phyloP scores from a whole-genome alignment of 345 rosid species.

The Eutrema japonicum region DNA sequence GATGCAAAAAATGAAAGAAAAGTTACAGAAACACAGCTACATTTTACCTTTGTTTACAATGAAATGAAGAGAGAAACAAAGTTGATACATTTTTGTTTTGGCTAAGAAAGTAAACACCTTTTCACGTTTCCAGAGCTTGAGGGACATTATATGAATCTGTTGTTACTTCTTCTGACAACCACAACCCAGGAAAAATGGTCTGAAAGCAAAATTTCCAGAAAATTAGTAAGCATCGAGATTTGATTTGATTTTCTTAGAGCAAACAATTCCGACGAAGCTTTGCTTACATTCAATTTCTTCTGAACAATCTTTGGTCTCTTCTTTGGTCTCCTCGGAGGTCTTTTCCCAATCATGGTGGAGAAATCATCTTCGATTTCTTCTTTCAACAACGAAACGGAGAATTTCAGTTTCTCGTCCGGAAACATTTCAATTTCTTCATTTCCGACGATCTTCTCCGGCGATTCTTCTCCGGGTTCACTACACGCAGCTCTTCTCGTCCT shows the following conservation, averaged over 20 bases:
- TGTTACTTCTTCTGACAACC: conserved; percentile 40
- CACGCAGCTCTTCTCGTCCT: conserved; percentile 42
- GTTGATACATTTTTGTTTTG: conserved; percentile 24
- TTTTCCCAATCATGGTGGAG: conserved; percentile 19
- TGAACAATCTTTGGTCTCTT: conserved; percentile 43
- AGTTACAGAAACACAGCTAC: conserved; percentile 20
- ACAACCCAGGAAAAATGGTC: conserved; percentile 41
- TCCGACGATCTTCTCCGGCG: conserved; percentile 7
- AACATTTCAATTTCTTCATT: not conserved
- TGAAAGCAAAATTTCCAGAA: not conserved
- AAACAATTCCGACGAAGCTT: not conserved
- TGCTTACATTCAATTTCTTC: conserved; percentile 38
- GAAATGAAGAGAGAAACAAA: conserved; percentile 19
- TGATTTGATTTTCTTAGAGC: not conserved
- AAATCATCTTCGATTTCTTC: conserved; percentile 40
- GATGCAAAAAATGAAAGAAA: not conserved
- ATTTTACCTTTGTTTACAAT: not conserved
- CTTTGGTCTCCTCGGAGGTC: conserved; percentile 41
- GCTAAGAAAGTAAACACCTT: conserved; percentile 17
- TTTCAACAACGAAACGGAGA: conserved; percentile 35
- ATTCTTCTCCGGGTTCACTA: conserved; percentile 30
- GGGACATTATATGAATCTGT: conserved; percentile 22
- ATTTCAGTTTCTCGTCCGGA: conserved; percentile 12
- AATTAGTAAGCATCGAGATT: not conserved
- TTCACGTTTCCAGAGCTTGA: conserved; percentile 32